phyloP scores from a whole-genome alignment of 495 filamentous ascomycete species.

The Chaetomidium leptoderma region DNA sequence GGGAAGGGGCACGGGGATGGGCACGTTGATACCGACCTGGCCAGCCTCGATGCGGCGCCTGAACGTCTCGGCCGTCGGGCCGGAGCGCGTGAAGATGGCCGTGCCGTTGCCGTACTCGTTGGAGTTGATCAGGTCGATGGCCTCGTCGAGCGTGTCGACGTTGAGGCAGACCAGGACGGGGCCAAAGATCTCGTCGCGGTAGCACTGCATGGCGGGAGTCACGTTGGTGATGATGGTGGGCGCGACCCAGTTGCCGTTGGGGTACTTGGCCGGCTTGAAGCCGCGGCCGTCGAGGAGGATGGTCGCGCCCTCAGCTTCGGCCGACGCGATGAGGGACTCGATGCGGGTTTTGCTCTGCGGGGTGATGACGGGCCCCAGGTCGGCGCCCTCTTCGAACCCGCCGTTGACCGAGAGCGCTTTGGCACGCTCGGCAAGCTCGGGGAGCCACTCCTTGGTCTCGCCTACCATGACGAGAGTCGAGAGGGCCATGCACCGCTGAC shows the following conservation, averaged over 20 bases:
- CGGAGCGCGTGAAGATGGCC: conserved; percentile 60
- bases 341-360: conserved; percentile 90
- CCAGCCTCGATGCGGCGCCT: conserved; percentile 66
- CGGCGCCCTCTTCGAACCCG: conserved; percentile 90
- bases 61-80: conserved; percentile 58
- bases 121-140: conserved; percentile 59
- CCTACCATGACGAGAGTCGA: conserved; percentile 92
- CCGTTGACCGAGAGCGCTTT: conserved; percentile 87
- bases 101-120: conserved; percentile 66
- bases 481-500: conserved; percentile 96
- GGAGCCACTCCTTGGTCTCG: conserved; percentile 88
- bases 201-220: conserved; percentile 87
- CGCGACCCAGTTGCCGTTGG: conserved; percentile 92
- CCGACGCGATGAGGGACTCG: conserved; percentile 79
- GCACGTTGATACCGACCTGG: conserved; percentile 78
- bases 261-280: conserved; percentile 85
- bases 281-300: conserved; percentile 92
- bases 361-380: conserved; percentile 94
- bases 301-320: conserved; percentile 88
- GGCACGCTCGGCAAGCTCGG: conserved; percentile 85
- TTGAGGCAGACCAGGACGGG: conserved; percentile 87
- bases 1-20: conserved; percentile 80
- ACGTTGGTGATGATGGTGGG: conserved; percentile 96
- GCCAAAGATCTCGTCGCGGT: conserved; percentile 95
- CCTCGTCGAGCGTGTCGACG: conserved; percentile 76